Percentiles rank a stretch among this genome's conserved stretches.
Evolutionary conservation across 164 flowering plant species (phyloP).

Genomic region (Aristolochia fimbriata): DNA sequence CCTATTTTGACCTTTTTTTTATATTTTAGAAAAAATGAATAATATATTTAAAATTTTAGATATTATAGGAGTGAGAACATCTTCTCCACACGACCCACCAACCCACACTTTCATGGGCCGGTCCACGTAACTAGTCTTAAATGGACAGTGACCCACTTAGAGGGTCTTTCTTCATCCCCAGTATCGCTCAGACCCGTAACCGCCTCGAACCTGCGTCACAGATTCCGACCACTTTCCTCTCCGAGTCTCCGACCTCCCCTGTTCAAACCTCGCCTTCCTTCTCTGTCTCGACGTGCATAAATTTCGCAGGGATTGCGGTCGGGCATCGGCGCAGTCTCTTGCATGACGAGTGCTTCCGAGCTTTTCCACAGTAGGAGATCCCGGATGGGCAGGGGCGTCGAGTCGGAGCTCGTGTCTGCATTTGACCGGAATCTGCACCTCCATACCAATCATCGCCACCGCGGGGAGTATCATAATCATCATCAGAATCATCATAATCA

Average conservation of each 20-base stretch:
- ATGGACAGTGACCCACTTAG: not conserved
- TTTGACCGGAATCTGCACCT: conserved; percentile 11
- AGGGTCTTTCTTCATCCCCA: no score
- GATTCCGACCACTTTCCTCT: not conserved
- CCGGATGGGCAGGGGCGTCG: conserved; percentile 14
- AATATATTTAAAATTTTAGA: no score
- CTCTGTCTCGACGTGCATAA: not conserved
- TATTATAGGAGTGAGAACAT: no score
- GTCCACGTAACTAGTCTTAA: not conserved
- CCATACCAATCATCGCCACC: not conserved
- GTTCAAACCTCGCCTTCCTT: not conserved
- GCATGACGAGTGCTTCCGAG: conserved; percentile 27
- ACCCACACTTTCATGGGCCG: not conserved
- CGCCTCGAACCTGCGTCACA: not conserved
- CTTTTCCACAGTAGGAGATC: conserved; percentile 21
- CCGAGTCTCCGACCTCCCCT: not conserved
- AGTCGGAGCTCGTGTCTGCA: conserved; percentile 12
- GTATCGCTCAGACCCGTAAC: not conserved
- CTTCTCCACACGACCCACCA: not conserved
- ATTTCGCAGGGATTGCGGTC: no score
- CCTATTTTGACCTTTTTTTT: no score
- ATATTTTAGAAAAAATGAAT: no score
- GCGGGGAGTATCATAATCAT: not conserved
- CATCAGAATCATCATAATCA: conserved; percentile 5
- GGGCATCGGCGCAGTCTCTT: not conserved